A percentile compares a stretch with the other conserved stretches of the same genome.
Evolutionary conservation across 768 basidiomycete genomes (phyloP).

Genomic region (Boletus pseudopeckii): DNA sequence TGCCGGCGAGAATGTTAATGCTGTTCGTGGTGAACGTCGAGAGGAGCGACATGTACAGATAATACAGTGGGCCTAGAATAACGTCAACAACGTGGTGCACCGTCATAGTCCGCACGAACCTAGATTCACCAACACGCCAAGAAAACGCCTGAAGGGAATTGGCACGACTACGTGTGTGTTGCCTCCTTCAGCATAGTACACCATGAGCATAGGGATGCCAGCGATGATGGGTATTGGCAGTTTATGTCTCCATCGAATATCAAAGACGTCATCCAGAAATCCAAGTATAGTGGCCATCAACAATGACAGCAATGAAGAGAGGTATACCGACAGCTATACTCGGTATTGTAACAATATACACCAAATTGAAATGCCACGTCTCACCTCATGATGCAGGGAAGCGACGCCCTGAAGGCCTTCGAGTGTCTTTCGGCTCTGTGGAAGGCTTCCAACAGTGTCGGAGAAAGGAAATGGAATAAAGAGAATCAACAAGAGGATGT

Average conservation of each 20-base stretch:
- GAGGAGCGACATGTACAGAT: conserved; percentile 92
- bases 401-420: conserved; percentile 49
- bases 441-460: conserved; percentile 52
- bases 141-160: conserved; percentile 65
- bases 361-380: conserved; percentile 16
- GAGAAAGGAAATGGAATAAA: conserved; percentile 98
- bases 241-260: conserved; percentile 98
- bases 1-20: conserved; percentile 97
- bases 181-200: conserved; percentile 93
- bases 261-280: conserved; percentile 96
- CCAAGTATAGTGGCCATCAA: conserved; percentile 92
- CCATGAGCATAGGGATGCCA: conserved; percentile 90
- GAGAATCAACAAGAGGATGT: conserved; percentile 80
- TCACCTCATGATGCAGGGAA: conserved; percentile 71
- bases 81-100: conserved; percentile 4
- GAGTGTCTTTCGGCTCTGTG: conserved; percentile 38
- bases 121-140: conserved; percentile 81
- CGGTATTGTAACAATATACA: not conserved
- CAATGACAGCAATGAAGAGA: conserved; percentile 89
- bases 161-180: conserved; percentile 94
- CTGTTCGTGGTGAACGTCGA: conserved; percentile 97
- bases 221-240: conserved; percentile 96
- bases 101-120: conserved; percentile 52
- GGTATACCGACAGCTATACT: conserved; percentile 78
- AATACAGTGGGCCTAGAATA: conserved; percentile 82